Evolutionary conservation across 352 stramenopile genomes (phyloP), one percentile per base, ranked within the genome.

Genomic region (Thalassiosira pacifica): DNA sequence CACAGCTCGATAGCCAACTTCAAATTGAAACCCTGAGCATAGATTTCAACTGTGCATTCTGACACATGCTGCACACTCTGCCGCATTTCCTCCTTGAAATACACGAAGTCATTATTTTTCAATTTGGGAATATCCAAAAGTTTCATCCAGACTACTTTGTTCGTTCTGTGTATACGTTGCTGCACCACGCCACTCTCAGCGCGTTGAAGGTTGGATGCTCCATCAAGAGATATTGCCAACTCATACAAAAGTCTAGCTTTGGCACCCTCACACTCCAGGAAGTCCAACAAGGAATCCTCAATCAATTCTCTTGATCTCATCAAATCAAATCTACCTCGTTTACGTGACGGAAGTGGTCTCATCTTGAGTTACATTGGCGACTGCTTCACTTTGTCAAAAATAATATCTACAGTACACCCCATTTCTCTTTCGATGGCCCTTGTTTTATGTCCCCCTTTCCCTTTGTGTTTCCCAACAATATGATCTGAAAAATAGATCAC

Each of bases 141-240:
- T 57, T 57, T 57, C 45, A 57, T 57, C 45, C 45, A 57, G 45
- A 57, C 45, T 57, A 57, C 24, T 57, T 57, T 19, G 2, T 57
- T 57, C 16, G 45, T 57, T 57, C 2, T 57, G 24, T n/a, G 2
- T n/a, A n/a, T n/a, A 24, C 45, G 4, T 57, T 57, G 45, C 45
- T 57, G 45, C 16, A 57, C 45, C 13, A 57, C 13, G 16, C 45
- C 45, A n/a, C 16, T 19, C 45, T 57, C 45, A n/a, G 13, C 45
- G 2, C 45, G 45, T 19, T 22, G 45, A 6, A 57, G 45, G 4
- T 57, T 6, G 13, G 4, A n/a, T 19, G 45, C 45, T 57, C 13
- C 45, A 22, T 57, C 13, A 2, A 57, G 13, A 13, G 37, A 48
- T 16, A 48, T 48, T 13, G 37, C 37, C 37, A 48, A 16, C 13